Base-by-base conservation (phyloP, 257 asterid genomes). In the Dorcoceras hygrometricum region DNA sequence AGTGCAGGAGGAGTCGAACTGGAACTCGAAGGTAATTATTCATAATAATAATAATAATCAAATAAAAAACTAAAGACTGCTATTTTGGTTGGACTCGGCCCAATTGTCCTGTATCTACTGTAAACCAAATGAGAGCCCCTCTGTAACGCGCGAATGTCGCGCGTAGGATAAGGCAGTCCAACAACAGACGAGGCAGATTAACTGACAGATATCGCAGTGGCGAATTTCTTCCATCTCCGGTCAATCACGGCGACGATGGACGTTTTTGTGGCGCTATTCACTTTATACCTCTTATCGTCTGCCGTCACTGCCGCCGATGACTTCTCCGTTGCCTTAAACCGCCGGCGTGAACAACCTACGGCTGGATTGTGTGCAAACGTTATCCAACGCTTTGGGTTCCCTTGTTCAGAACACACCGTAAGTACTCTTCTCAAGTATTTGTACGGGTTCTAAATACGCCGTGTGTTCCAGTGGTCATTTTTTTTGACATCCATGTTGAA, bases 381-480 rank as follows among this genome's bases (percentile, higher is more conserved):
- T 80, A 79, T 93, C 60, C 79, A 81, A 61, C 92, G 95, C 62
- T 48, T 76, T 50, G 99, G 99, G 63, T 88, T 78, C 79, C 94
- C 92, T 65, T 93, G 99, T 92, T 62, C 81, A 16, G 97, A 93
- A 60, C 92, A 93, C 85, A 73, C 63, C 8, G 99, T 93, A 86
- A 36, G 18, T 36, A 75, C 73, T 67, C 73, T 64, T 59, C 53
- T 72, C 66, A 4, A 18, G 23, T 71, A 29, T 57, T 43, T 66
- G 10, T 48, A 53, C 53, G 34, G 39, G 57, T 57, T 24, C 10
- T 5, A 29, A 46, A 28, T 32, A 18, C 63, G 46, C 19, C 0
- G 6, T 26, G 23, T 14, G 23, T 48, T 10, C 57, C 12, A 0
- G 31, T 70, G 10, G 10, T 64, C 23, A 22, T 39, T 36, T 18